A percentile compares a stretch with the other conserved stretches of the same genome.
Evolutionary conservation across 768 basidiomycete genomes (phyloP).

Genomic region (Lentinula sp.): DNA sequence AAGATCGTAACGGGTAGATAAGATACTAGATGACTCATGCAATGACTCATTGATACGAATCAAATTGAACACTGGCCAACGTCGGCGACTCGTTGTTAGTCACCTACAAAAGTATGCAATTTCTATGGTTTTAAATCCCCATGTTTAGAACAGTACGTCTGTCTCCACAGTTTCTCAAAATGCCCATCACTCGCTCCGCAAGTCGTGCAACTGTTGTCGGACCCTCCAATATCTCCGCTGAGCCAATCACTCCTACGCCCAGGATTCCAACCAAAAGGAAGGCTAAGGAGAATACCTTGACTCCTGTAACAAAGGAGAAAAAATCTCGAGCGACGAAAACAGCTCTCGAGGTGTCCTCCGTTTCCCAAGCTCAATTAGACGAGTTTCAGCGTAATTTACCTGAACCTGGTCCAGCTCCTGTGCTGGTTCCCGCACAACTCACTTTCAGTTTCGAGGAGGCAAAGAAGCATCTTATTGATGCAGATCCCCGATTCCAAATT

Average conservation of each 20-base stretch:
- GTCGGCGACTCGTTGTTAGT: background rate
- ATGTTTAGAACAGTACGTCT: background rate
- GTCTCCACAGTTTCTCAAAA: slow-evolving; percentile 9
- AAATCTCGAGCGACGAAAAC: slow-evolving; percentile 5
- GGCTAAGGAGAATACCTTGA: background rate
- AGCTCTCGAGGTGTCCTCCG: background rate
- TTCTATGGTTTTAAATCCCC: background rate
- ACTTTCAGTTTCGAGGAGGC: slow-evolving; percentile 76
- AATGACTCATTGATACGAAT: background rate
- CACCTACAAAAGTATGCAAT: slow-evolving; percentile 5
- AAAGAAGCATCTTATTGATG: slow-evolving; percentile 58
- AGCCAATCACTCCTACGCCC: slow-evolving; percentile 2
- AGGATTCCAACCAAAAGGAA: slow-evolving; percentile 15
- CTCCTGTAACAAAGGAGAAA: slow-evolving; percentile 2
- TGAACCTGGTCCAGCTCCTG: slow-evolving; percentile 13
- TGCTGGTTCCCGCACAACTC: slow-evolving; percentile 61
- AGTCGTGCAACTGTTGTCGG: slow-evolving; percentile 12
- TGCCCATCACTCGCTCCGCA: slow-evolving; percentile 25
- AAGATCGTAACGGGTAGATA: background rate
- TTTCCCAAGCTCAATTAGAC: slow-evolving; percentile 9
- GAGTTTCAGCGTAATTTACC: slow-evolving; percentile 5
- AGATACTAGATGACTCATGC: background rate
- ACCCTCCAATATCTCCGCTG: slow-evolving; percentile 1
- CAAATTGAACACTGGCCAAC: no score
- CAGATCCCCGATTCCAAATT: slow-evolving; percentile 65